A percentile compares a stretch with the other conserved stretches of the same genome.
phyloP scores from a whole-genome alignment of 2,329 filamentous ascomycete species.

The Magnaporthiopsis rhizophila region DNA sequence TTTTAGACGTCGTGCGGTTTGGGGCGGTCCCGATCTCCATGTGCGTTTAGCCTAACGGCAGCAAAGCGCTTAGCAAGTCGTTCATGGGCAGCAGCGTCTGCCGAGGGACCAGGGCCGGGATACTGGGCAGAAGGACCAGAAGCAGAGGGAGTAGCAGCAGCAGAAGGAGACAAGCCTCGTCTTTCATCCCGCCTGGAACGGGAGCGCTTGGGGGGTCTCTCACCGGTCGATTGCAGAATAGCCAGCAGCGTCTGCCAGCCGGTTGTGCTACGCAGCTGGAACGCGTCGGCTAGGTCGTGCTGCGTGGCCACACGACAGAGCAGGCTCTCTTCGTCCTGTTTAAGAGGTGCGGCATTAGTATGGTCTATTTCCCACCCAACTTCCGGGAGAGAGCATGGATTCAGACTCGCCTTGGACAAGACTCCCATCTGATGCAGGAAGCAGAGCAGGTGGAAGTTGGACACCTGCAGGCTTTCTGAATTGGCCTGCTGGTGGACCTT shows the following conservation, averaged over 20 bases:
- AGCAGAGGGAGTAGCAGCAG: constrained; percentile 10
- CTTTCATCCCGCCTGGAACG: constrained; percentile 22
- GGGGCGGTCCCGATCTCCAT: constrained; percentile 13
- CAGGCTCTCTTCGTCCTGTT: constrained; percentile 78
- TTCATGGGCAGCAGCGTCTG: constrained; percentile 28
- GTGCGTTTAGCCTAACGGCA: constrained; percentile 52
- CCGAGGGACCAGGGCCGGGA: constrained; percentile 18
- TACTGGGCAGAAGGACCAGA: constrained; percentile 18
- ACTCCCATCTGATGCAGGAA: constrained; percentile 76
- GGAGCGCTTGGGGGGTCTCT: constrained; percentile 77
- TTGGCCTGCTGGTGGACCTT: constrained; percentile 49
- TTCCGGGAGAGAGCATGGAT: background rate
- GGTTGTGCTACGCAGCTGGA: constrained; percentile 75
- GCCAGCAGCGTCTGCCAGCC: constrained; percentile 92
- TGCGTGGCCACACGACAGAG: constrained; percentile 77
- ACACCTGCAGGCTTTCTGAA: constrained; percentile 60
- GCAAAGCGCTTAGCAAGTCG: constrained; percentile 59
- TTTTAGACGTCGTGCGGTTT: constrained; percentile 2
- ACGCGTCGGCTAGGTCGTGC: constrained; percentile 72
- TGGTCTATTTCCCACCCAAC: background rate
- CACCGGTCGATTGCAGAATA: constrained; percentile 95
- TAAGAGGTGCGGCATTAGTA: background rate
- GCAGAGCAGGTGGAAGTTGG: constrained; percentile 90
- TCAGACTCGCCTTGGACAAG: constrained; percentile 65
- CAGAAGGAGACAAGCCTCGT: background rate